Evolutionary conservation across 2,329 filamentous ascomycete genomes (phyloP).

Genomic region (Graphilbum fragrans): DNA sequence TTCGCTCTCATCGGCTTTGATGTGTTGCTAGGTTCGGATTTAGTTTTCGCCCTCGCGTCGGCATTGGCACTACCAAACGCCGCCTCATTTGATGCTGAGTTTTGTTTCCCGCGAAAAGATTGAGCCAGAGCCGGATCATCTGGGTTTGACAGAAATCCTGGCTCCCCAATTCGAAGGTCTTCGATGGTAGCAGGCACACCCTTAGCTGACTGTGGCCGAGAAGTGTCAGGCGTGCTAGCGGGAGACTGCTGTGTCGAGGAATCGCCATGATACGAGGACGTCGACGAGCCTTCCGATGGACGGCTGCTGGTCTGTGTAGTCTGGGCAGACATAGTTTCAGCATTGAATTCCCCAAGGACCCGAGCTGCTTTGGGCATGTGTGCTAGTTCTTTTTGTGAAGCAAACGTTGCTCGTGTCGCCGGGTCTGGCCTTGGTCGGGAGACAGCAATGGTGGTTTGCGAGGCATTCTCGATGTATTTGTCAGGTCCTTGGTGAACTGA

Average conservation of each 20-base stretch:
- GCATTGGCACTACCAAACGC: no score
- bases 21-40: no score
- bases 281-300: constrained; percentile 20
- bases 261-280: constrained; percentile 27
- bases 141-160: not conserved
- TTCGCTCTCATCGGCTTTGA: no score
- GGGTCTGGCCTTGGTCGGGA: not conserved
- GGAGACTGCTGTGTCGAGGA: constrained; percentile 22
- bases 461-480: not conserved
- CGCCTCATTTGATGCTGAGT: no score
- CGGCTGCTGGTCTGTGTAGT: not conserved
- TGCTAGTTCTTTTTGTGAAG: not conserved
- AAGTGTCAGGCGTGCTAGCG: constrained; percentile 27
- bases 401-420: not conserved
- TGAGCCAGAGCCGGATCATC: not conserved
- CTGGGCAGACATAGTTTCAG: constrained; percentile 1
- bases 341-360: constrained; percentile 6
- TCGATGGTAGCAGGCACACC: constrained; percentile 15
- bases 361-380: constrained; percentile 6
- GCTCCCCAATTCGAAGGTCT: constrained; percentile 5
- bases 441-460: not conserved
- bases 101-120: not conserved
- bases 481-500: not conserved
- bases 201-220: constrained; percentile 27
- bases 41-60: no score